Percentiles rank a stretch among this genome's conserved stretches.
phyloP scores from a whole-genome alignment of 78 protist genomes.

The Monocercomonoides exilis region DNA sequence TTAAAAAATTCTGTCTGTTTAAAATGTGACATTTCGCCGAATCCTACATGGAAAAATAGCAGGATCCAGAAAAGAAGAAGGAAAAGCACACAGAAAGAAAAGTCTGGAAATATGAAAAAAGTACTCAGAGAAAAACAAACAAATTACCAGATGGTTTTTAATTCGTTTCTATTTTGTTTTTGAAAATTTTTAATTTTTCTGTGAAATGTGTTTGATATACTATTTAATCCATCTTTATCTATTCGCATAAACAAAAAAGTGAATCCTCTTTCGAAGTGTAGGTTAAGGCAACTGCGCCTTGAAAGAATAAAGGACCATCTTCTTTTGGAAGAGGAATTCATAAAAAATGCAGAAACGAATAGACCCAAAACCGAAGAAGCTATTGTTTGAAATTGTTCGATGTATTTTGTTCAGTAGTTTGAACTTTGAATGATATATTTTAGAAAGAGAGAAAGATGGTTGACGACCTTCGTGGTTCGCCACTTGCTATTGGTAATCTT shows the following conservation, averaged over 20 bases:
- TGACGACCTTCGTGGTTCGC: conserved; percentile 96
- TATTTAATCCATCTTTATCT: neutral
- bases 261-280: conserved; percentile 81
- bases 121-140: neutral
- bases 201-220: neutral
- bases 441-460: conserved; percentile 69
- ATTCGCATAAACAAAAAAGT: conserved; percentile 37
- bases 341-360: conserved; percentile 76
- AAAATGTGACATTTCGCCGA: too few species aligned
- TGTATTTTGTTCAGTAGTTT: neutral
- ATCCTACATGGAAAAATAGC: too few species aligned
- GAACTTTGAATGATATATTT: too few species aligned
- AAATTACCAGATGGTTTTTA: neutral
- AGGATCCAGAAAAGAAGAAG: too few species aligned
- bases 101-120: conserved; percentile 1
- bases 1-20: too few species aligned
- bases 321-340: conserved; percentile 95
- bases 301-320: conserved; percentile 95
- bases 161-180: neutral
- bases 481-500: conserved; percentile 87
- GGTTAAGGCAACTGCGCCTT: conserved; percentile 73
- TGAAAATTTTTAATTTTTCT: neutral
- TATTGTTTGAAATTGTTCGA: neutral
- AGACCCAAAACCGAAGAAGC: conserved; percentile 77
- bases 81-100: neutral